Evolutionary conservation across 2,329 filamentous ascomycete genomes (phyloP), one percentile per base, ranked within the genome.

Genomic region (Lasiodiplodia sp.): DNA sequence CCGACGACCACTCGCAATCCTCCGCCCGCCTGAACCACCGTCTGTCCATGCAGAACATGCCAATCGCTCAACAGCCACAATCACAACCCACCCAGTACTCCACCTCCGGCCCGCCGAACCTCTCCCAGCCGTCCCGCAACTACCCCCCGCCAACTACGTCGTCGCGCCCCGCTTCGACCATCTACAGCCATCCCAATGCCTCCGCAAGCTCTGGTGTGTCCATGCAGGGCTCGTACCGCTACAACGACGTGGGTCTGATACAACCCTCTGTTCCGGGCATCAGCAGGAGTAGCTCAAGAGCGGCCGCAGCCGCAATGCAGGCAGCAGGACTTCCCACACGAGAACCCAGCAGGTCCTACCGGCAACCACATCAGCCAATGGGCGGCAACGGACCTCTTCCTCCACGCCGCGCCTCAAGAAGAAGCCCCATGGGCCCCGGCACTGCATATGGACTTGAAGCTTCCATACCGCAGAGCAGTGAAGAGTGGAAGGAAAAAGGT

Each of bases 401-500:
- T 55, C 91, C 92, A 52, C 88, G 94, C 73, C 88, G 91, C 76
- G 91, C 90, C 74, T 97, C 94, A 12, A 88, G 90, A 77, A 89
- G 91, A 55, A 87, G 91, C 79, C 87, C 86, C 49, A 86, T 87
- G 71, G 86, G 86, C 47, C 72, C 71, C 16, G 51, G 73, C 4
- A 88, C 90, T 72, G 86, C 86, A 7, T 89, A 90, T 75, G 82
- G 81, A 31, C 72, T 85, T 49, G 88, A 91, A 72, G 86, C 86
- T 64, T 87, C 86, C 0, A 85, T 84, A 71, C 82, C 84, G 44
- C 83, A 86, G 52, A 93, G 91, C 75, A 94, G 90, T 73, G 95
- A 97, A 74, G 95, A 98, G 71, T 98, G 96, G 96, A 93, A 97
- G 80, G 95, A 99, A 52, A 90, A 91, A 70, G 96, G 96, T 53